Base-by-base conservation (phyloP, 164 flowering plant species). In the Euptelea pleiosperma region DNA sequence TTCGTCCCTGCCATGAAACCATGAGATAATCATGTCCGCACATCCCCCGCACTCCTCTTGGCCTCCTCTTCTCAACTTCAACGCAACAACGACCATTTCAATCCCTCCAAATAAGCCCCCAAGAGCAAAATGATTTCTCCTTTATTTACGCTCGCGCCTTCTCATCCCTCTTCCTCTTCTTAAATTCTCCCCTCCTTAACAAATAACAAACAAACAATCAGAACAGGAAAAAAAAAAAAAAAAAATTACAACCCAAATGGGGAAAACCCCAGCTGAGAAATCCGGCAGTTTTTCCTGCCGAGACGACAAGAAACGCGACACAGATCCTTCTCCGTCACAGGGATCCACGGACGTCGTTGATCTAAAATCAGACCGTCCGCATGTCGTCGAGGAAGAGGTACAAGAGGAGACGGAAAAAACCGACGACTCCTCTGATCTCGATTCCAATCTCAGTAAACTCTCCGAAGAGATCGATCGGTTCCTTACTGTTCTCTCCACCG, bases 401-500 rank as follows among this genome's bases (percentile, higher is more conserved):
- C n/a, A 42, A 30, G 46, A 44, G 22, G 50, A 22, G 26, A 30
- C 26, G 24, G 59, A 28, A 3, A 33, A 60, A 9, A 28, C 12
- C n/a, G 57, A 41, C 1, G 59, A 54, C n/a, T 31, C 60, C 12
- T 4, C 57, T n/a, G 62, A 49, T 41, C 26, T 51, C 18, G 66
- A 36, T 14, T 29, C 43, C 11, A 51, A 33, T 29, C 44, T 66
- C 14, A 21, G 18, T 8, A 57, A 58, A 16, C 22, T 66, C 33
- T 48, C 63, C 0, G 62, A 66, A 36, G 77, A 69, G 9, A 65
- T 73, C 28, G 75, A 73, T 42, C 50, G 29, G 11, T 73, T 76
- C 35, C 45, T 61, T 24, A 14, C 25, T 1, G 30, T 33, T 1
- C 24, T 61, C 4, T 53, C 62, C 6, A 3, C 4, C 1, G 15